Evolutionary conservation across 148 eudicot genomes (phyloP), one percentile per base, ranked within the genome.

Genomic region (Bassia scoparia): DNA sequence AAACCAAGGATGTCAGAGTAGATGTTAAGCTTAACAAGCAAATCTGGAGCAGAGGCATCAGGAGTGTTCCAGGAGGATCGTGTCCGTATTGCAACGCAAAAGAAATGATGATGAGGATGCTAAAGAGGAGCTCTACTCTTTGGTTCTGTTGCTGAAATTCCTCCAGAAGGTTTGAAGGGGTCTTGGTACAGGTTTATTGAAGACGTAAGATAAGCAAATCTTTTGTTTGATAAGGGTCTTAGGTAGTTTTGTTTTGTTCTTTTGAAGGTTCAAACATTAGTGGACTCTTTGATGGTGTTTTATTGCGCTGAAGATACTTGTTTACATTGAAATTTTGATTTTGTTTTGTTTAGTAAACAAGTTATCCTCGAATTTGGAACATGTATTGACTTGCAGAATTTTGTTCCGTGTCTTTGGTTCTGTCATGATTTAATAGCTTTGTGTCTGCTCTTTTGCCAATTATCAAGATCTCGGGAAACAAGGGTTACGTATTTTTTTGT

Each of bases 71-170:
- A 87, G 98, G 81, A 81, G 98, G 33, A 74, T 93, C 77, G 98
- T 52, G 98, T 93, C 2, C 85, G 98, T 27, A 81, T 93, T 74
- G 96, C 98, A n/a, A 2, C 87, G 98, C 31, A 90, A 89, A 89
- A 90, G 98, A 74, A 93, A 93, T 43, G 96, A 93, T 14, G 96
- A 93, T 44, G 96, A 93, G 73, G 98, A 93, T 66, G 98, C 98
- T 21, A 93, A 90, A 80, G 98, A 93, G 69, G 98, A 93, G 85
- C 93, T 93, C 31, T 93, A 86, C 92, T 93, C 98, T 41, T 84
- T 93, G 38, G 96, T 93, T 9, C 98, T 0, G 94, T 90, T 60
- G 87, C 96, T 7, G 98, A 93, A 65, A 76, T 88, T 69, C 96
- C 98, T 37, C 65, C 82, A 1, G 97, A 86, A 61, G 98, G 98